phyloP scores from a whole-genome alignment of 176 grass and related monocot species.

The Eleusine coracana region DNA sequence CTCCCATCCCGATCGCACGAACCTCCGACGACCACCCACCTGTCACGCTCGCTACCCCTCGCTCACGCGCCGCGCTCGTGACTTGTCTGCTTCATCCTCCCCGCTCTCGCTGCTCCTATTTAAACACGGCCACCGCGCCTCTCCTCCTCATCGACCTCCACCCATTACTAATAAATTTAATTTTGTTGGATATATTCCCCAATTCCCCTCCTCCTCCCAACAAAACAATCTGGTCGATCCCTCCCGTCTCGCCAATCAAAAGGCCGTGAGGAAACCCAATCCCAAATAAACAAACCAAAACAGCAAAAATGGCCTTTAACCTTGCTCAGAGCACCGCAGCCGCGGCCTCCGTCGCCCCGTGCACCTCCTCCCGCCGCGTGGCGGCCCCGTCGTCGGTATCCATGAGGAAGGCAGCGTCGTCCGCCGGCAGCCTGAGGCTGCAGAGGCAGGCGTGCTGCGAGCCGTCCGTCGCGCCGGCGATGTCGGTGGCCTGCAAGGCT shows the following conservation, averaged over 20 bases:
- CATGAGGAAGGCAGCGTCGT: not conserved
- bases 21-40: not conserved
- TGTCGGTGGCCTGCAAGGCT: conserved; percentile 41
- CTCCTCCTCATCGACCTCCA: conserved; percentile 17
- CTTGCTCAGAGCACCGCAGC: conserved; percentile 36
- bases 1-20: not conserved
- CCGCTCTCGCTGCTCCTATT: not conserved
- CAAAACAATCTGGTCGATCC: conserved; percentile 33
- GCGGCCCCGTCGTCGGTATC: conserved; percentile 34
- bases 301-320: conserved; percentile 50
- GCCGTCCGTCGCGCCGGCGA: conserved; percentile 17
- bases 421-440: not conserved
- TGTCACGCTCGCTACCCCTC: not conserved
- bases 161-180: conserved; percentile 29
- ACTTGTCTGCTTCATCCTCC: not conserved
- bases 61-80: not conserved
- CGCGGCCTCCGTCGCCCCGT: conserved; percentile 6
- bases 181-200: conserved; percentile 36
- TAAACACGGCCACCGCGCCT: not conserved
- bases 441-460: conserved; percentile 13
- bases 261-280: not conserved
- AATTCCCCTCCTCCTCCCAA: conserved; percentile 38
- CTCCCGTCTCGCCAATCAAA: not conserved
- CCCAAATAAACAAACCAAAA: not conserved
- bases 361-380: not conserved